A percentile compares a stretch with the other conserved stretches of the same genome.
phyloP scores from a whole-genome alignment of 2,329 filamentous ascomycete species.

The Calonectria naviculata region DNA sequence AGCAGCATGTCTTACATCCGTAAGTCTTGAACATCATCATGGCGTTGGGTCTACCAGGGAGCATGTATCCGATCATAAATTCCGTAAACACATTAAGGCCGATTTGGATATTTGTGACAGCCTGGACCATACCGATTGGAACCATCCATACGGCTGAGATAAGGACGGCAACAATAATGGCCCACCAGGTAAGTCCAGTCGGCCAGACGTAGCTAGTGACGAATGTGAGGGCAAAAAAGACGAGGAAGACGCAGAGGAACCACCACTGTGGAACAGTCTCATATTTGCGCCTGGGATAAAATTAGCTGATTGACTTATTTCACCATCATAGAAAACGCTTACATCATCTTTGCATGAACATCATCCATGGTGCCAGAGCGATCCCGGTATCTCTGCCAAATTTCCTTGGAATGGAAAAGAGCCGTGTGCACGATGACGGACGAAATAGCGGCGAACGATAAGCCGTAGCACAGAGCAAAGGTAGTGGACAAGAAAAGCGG shows the following conservation, averaged over 20 bases:
- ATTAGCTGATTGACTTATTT: not conserved
- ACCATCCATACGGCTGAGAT: not conserved
- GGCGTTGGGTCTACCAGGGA: not conserved
- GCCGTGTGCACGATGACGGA: conserved; percentile 63
- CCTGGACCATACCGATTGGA: not conserved
- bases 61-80: conserved; percentile 1
- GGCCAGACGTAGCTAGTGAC: conserved; percentile 47
- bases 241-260: conserved; percentile 59
- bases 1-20: not conserved
- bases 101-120: not conserved
- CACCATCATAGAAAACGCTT: not conserved
- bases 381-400: conserved; percentile 47
- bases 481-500: conserved; percentile 65
- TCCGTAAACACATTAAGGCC: not conserved
- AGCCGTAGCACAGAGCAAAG: conserved; percentile 65
- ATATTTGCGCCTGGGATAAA: conserved; percentile 52
- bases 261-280: conserved; percentile 67
- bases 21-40: conserved; percentile 10
- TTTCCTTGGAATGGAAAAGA: conserved; percentile 64
- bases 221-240: conserved; percentile 62
- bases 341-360: conserved; percentile 66
- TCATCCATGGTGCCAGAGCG: conserved; percentile 56
- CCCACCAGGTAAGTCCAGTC: conserved; percentile 58
- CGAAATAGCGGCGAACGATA: conserved; percentile 67
- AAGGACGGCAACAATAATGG: conserved; percentile 33